Evolutionary conservation across 1,284 basidiomycete species (phyloP), one percentile per base, ranked within the genome.

Genomic region (Leccinum subatratum): DNA sequence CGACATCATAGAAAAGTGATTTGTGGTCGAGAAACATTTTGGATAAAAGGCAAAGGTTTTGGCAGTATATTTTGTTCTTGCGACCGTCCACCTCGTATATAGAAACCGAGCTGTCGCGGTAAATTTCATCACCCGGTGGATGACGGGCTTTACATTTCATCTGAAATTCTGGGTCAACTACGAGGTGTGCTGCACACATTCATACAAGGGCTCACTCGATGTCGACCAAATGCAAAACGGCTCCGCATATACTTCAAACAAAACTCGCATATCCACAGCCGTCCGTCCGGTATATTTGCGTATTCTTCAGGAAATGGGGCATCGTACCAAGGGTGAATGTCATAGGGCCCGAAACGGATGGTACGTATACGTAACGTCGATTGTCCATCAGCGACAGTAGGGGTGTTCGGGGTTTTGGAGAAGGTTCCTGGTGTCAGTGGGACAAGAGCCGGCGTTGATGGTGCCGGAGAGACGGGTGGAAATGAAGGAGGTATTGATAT

Each of bases 21-120:
- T 99, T 99, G 82, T 98, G 96, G 76, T 99, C 96, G 70, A 99
- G 87, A 78, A 99, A 99, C 94, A 98, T 98, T 80, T 98, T 99
- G 66, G 96, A 96, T 34, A 99, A 84, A 65, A 99, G 83, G 79
- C 97, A 99, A n/a, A 99, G 85, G 76, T 99, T 98, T 78, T 99
- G 97, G 77, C 97, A 99, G 79, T 98, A 99, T 73, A 98, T 98
- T 92, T 98, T 99, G 83, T 98, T 98, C 81, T 95, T 95, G 70
- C 96, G 85, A 58, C 97, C 97, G 77, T 99, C 97, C 30, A 99
- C 96, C 77, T 99, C 97, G 74, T 97, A 99, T 65, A 99, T 92
- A 11, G 94, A 96, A 42, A 98, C 84, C 58, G 78, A 78, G 37
- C 90, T 90, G 76, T 98, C 95, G 56, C 96, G 86, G 77, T 99